These are phyloP conservation scores for Dittrichia graveolens DNA, from an alignment of 129 eudicot genomes.

Conservation along the genomic window DNA sequence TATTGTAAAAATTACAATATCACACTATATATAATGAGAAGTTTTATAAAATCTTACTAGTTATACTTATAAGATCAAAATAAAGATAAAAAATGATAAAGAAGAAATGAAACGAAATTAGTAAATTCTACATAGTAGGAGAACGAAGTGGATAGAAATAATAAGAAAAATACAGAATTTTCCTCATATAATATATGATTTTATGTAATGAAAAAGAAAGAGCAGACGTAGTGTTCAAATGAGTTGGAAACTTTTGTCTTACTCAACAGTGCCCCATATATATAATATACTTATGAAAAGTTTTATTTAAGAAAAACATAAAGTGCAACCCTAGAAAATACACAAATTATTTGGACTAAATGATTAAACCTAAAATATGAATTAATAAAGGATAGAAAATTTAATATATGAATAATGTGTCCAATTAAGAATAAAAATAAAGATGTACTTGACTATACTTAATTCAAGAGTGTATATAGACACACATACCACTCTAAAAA, in stretches of 20 bases:
- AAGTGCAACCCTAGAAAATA: conserved; percentile 25
- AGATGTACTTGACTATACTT: background rate
- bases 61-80: too few species aligned
- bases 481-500: background rate
- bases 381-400: background rate
- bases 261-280: conserved; percentile 38
- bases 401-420: background rate
- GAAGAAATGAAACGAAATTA: too few species aligned
- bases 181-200: background rate
- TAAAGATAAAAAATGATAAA: too few species aligned
- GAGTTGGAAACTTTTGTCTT: conserved; percentile 43
- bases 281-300: conserved; percentile 21
- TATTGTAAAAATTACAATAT: too few species aligned
- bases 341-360: background rate
- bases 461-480: background rate
- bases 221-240: conserved; percentile 37
- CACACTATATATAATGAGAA: too few species aligned
- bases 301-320: conserved; percentile 16
- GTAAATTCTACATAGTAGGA: too few species aligned
- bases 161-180: background rate
- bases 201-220: conserved; percentile 3
- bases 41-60: too few species aligned
- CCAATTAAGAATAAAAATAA: background rate
- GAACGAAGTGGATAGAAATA: background rate
- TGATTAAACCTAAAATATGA: conserved; percentile 2